Evolutionary conservation across 345 rosid species (phyloP).

Genomic region (Brassica carinata): DNA sequence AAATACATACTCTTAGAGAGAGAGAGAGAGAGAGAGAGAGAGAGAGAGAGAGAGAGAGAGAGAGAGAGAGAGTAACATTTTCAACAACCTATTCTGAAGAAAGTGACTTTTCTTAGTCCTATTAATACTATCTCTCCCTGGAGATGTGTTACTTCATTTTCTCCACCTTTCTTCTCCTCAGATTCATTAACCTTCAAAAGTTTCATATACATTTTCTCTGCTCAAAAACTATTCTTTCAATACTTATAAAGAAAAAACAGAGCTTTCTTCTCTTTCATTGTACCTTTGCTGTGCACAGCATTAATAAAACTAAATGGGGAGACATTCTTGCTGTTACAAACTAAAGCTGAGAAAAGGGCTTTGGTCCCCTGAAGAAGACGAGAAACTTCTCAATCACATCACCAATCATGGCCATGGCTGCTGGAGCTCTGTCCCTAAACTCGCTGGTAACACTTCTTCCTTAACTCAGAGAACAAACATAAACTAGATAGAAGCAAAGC

Average conservation of each 20-base stretch:
- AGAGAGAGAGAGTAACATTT: constrained; percentile 12
- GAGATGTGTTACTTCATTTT: constrained; percentile 37
- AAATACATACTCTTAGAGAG: neutral
- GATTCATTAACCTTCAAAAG: constrained; percentile 31
- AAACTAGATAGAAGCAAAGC: neutral
- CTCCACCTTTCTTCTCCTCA: constrained; percentile 27
- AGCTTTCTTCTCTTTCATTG: constrained; percentile 19
- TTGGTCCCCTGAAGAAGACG: constrained; percentile 94
- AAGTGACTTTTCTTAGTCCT: constrained; percentile 35
- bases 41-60: constrained; percentile 1
- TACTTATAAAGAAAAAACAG: neutral
- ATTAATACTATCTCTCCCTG: constrained; percentile 32
- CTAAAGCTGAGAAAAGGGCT: constrained; percentile 84
- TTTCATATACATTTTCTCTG: constrained; percentile 21
- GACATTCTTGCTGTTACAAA: constrained; percentile 77
- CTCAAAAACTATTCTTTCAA: neutral
- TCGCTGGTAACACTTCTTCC: constrained; percentile 57
- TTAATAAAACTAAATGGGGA: constrained; percentile 57
- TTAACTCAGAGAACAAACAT: neutral
- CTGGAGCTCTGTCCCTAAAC: constrained; percentile 89
- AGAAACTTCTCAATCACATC: constrained; percentile 71
- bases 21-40: constrained; percentile 2
- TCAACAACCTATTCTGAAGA: constrained; percentile 33
- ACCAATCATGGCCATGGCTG: constrained; percentile 77
- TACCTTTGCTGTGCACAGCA: constrained; percentile 25